These are phyloP conservation scores for Litchi chinensis DNA, from an alignment of 345 rosid species.

Conservation along the genomic window DNA sequence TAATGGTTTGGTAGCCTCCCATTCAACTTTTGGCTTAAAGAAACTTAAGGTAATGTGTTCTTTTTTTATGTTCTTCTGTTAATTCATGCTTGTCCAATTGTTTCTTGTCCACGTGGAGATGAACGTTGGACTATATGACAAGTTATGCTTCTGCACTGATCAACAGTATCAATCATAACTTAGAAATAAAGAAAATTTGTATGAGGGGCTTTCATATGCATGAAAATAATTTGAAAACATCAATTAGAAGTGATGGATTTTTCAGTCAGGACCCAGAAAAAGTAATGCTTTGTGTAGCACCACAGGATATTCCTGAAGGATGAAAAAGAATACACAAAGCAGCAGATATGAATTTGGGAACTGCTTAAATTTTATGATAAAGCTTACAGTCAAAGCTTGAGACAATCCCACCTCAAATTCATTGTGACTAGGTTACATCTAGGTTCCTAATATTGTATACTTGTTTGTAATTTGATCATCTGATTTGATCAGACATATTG, in stretches of 20 bases:
- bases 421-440: neutral
- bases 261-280: neutral
- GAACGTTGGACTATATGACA: neutral
- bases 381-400: neutral
- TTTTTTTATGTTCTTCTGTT: neutral
- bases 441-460: neutral
- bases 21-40: slow-evolving; percentile 54
- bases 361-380: neutral
- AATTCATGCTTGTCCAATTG: neutral
- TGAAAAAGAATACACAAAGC: neutral
- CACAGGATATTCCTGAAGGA: neutral
- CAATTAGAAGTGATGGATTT: slow-evolving; percentile 5
- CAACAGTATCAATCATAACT: neutral
- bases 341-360: neutral
- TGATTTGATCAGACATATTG: slow-evolving; percentile 3
- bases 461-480: slow-evolving; percentile 1
- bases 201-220: neutral
- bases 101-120: neutral
- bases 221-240: neutral
- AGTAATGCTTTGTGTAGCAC: neutral
- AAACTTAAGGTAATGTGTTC: slow-evolving; percentile 48
- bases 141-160: slow-evolving; percentile 9
- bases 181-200: neutral
- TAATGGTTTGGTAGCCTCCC: slow-evolving; percentile 43
- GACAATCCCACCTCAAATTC: neutral